phyloP scores from a whole-genome alignment of 2,329 filamentous ascomycete species.

The Hypoxylon sp. region DNA sequence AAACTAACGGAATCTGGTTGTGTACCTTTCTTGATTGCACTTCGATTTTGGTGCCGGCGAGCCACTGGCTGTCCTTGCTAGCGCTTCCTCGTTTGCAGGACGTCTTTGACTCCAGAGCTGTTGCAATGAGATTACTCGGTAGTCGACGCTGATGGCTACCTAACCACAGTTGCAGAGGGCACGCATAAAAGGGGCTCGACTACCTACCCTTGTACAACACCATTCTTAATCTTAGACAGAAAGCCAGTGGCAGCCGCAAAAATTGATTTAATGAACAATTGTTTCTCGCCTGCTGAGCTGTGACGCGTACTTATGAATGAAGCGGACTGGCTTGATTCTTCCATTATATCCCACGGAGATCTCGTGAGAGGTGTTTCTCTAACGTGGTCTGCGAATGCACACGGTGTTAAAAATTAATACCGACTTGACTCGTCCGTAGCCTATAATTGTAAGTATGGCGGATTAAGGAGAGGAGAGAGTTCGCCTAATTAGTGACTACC shows the following conservation, averaged over 20 bases:
- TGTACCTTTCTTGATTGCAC: conserved; percentile 46
- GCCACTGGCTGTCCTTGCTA: conserved; percentile 40
- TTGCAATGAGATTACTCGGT: background rate
- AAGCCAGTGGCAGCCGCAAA: conserved; percentile 44
- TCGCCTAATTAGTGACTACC: background rate
- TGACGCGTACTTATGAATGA: background rate
- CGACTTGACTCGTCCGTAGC: background rate
- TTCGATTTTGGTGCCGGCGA: conserved; percentile 40
- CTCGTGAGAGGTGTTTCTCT: background rate
- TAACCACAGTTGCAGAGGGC: conserved; percentile 4
- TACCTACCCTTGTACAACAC: conserved; percentile 41
- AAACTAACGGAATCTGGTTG: conserved; percentile 40
- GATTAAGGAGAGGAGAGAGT: background rate
- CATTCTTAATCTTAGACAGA: conserved; percentile 44
- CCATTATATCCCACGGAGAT: background rate
- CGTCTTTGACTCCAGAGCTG: conserved; percentile 1
- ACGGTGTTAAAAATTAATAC: background rate
- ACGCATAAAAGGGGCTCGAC: conserved; percentile 8
- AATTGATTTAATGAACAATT: conserved; percentile 41
- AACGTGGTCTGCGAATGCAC: background rate
- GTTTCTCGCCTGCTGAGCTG: background rate
- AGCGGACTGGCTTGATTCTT: background rate
- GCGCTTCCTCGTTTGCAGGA: conserved; percentile 17
- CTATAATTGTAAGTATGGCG: background rate
- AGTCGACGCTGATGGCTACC: background rate